Evolutionary conservation across 345 rosid species (phyloP).

Genomic region (Eucalyptus marginata): DNA sequence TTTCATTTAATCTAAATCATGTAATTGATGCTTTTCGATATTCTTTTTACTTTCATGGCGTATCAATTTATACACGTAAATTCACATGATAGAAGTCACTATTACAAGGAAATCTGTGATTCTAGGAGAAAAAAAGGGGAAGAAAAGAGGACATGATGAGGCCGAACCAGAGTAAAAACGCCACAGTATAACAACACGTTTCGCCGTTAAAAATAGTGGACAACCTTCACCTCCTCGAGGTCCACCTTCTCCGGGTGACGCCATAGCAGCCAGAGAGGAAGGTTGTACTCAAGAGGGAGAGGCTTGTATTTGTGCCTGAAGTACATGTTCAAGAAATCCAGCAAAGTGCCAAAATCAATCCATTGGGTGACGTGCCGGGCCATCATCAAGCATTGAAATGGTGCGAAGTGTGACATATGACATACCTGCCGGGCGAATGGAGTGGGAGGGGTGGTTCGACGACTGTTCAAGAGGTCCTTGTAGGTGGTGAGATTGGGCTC

Average conservation of each 20-base stretch:
- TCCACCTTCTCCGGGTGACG: conserved; percentile 82
- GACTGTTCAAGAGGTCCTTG: conserved; percentile 21
- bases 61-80: not conserved
- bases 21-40: not conserved
- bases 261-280: conserved; percentile 78
- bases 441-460: conserved; percentile 41
- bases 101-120: not conserved
- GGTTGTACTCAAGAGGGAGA: conserved; percentile 47
- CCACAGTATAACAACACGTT: not conserved
- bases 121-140: not conserved
- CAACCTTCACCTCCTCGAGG: conserved; percentile 59
- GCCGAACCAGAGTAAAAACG: not conserved
- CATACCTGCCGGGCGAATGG: conserved; percentile 56
- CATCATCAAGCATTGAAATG: not conserved
- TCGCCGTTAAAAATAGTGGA: not conserved
- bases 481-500: conserved; percentile 49
- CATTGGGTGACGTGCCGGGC: not conserved
- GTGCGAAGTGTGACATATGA: accelerated
- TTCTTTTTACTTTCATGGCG: not conserved
- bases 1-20: not conserved
- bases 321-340: conserved; percentile 35
- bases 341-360: not conserved
- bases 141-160: not conserved
- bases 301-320: conserved; percentile 61
- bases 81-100: no score